A percentile compares a stretch with the other conserved stretches of the same genome.
These are phyloP conservation scores for Didymella keratinophila DNA, from an alignment of 2,329 filamentous ascomycete species.

Conservation along the genomic window DNA sequence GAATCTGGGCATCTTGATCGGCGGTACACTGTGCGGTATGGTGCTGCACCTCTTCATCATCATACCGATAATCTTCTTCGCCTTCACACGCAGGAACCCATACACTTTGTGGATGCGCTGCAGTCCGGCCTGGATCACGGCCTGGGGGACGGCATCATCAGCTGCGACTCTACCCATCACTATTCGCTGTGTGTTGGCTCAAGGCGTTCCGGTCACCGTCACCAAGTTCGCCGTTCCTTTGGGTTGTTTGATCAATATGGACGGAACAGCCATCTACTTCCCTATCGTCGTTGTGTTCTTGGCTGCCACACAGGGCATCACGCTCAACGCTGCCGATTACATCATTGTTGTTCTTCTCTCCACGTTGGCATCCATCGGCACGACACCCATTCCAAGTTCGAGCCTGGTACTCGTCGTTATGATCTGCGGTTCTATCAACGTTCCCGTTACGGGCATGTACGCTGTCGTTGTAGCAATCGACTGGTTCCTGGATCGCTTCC, in stretches of 20 bases:
- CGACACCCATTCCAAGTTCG: conserved; percentile 62
- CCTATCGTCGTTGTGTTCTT: conserved; percentile 63
- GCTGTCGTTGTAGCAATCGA: conserved; percentile 63
- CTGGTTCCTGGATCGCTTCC: conserved; percentile 65
- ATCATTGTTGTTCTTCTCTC: conserved; percentile 60
- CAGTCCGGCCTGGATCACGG: conserved; percentile 62
- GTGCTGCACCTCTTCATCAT: conserved; percentile 58
- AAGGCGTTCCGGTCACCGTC: conserved; percentile 55
- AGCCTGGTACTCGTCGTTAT: conserved; percentile 62
- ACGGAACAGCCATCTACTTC: conserved; percentile 63
- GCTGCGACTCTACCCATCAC: conserved; percentile 63
- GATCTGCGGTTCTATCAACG: conserved; percentile 57
- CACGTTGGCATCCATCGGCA: conserved; percentile 62
- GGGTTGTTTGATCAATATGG: conserved; percentile 53
- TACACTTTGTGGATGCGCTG: conserved; percentile 59
- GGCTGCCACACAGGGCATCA: conserved; percentile 59
- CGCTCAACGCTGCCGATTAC: conserved; percentile 56
- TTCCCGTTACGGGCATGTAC: conserved; percentile 60
- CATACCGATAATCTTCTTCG: conserved; percentile 50
- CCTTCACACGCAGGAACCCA: conserved; percentile 55
- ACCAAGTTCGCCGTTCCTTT: conserved; percentile 59
- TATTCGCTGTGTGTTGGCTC: conserved; percentile 52
- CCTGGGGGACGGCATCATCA: conserved; percentile 63
- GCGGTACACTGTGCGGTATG: conserved; percentile 57
- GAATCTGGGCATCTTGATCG: conserved; percentile 62